These are phyloP conservation scores for Hymenoscyphus linearis DNA, from an alignment of 2,329 filamentous ascomycete species.

Conservation along the genomic window DNA sequence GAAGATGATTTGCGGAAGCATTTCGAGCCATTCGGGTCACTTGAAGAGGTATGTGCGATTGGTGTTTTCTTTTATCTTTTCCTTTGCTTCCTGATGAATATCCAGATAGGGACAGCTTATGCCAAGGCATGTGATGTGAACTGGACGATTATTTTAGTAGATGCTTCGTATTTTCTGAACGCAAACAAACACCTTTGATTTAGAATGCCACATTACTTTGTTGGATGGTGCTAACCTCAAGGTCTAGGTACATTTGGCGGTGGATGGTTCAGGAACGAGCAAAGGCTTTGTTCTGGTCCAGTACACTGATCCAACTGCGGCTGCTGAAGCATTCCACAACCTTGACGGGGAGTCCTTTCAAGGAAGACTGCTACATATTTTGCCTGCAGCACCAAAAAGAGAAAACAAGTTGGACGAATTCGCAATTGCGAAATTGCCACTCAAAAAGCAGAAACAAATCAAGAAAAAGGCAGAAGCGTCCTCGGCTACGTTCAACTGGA, in stretches of 20 bases:
- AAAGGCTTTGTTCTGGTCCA: slow-evolving; percentile 91
- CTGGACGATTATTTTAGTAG: slow-evolving; percentile 99
- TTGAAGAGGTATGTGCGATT: slow-evolving; percentile 75
- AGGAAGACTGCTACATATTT: slow-evolving; percentile 83
- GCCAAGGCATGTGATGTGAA: slow-evolving; percentile 84
- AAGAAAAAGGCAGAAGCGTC: slow-evolving; percentile 77
- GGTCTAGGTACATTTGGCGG: slow-evolving; percentile 75
- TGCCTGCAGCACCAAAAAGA: slow-evolving; percentile 78
- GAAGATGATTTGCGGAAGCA: slow-evolving; percentile 70
- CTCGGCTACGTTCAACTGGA: slow-evolving; percentile 87
- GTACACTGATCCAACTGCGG: slow-evolving; percentile 66
- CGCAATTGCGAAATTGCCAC: slow-evolving; percentile 79
- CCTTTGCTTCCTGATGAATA: slow-evolving; percentile 74
- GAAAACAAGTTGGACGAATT: slow-evolving; percentile 82
- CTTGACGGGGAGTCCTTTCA: slow-evolving; percentile 86
- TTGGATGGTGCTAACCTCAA: slow-evolving; percentile 37
- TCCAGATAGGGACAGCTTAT: slow-evolving; percentile 99
- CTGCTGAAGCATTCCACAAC: slow-evolving; percentile 71
- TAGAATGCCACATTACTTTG: slow-evolving; percentile 12
- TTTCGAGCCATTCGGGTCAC: slow-evolving; percentile 66
- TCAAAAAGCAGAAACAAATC: slow-evolving; percentile 92
- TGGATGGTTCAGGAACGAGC: slow-evolving; percentile 64
- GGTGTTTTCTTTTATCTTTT: slow-evolving; percentile 21
- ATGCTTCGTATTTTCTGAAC: slow-evolving; percentile 84
- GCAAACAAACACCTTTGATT: slow-evolving; percentile 26